Evolutionary conservation across 768 basidiomycete genomes (phyloP), one percentile per base, ranked within the genome.

Genomic region (Asterophora parasitica): DNA sequence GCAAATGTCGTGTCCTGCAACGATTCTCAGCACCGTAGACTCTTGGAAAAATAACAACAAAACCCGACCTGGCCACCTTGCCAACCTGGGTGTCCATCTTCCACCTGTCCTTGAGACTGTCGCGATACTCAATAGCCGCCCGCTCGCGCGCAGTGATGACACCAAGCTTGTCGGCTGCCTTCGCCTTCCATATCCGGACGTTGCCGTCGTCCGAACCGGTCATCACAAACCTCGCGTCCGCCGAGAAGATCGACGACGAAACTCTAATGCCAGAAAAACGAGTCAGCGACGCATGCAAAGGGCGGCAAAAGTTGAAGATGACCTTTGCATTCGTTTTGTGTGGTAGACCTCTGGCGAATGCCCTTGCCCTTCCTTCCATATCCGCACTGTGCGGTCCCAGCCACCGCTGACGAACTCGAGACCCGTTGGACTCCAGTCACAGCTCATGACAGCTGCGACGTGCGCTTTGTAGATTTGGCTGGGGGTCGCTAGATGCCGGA

Each of bases 251-350:
- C 3, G 92, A 83, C 11, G 92, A 88, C 37, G 91, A 87, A 28
- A 99, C 91, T 51, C 94, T 92, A 31, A 31, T 31, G 51, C 23
- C 23, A 12, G 50, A 17, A 19, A 39, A 19, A 12, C 30, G 44
- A 4, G 46, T 52, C 27, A 42, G 17, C 23, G 6, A 23, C 3
- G 31, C 19, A 23, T 37, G 26, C 12, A 31, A 39, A n/a, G 1
- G 20, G 33, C 35, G 15, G 15, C 23, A 48, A 31, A 56, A 32
- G 23, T 34, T 34, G 44, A 11, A 16, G 32, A 28, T 30, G 42
- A 91, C 90, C 93, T 80, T 66, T 98, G 96, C 96, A 99, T 99
- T 37, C 96, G 88, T 69, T 98, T 98, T 12, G 93, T 95, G 65
- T 98, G 95, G 61, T 98, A 99, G 6, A 93, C 85, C 63, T 98